These are phyloP conservation scores for Metarhizium sp. DNA, from an alignment of 2,329 filamentous ascomycete species.

Conservation along the genomic window DNA sequence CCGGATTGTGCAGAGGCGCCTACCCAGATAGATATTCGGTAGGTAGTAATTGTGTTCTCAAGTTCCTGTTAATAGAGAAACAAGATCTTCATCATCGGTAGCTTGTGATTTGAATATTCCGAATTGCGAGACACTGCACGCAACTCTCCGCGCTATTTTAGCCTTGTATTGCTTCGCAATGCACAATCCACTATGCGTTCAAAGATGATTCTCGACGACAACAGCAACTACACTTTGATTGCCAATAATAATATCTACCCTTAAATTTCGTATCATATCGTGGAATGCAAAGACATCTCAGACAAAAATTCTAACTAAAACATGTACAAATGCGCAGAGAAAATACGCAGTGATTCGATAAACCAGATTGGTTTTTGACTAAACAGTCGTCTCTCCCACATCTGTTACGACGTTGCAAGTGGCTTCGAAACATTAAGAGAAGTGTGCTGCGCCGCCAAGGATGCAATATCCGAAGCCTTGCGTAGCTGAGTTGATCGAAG, in stretches of 20 bases:
- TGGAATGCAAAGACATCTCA: background rate
- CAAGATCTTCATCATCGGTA: no score
- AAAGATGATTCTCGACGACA: no score
- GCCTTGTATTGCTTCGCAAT: no score
- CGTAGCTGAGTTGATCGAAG: constrained; percentile 61
- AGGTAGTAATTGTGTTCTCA: no score
- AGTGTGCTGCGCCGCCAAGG: constrained; percentile 26
- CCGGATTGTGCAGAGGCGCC: no score
- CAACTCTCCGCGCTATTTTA: no score
- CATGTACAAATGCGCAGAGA: background rate
- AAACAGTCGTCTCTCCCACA: background rate
- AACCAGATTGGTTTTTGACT: background rate
- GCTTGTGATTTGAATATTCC: no score
- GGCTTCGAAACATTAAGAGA: constrained; percentile 28
- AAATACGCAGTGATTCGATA: background rate
- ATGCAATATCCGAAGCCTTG: constrained; percentile 54
- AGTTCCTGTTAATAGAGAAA: no score
- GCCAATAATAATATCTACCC: background rate
- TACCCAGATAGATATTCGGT: no score
- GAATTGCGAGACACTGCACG: no score
- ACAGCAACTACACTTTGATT: background rate
- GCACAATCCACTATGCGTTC: no score
- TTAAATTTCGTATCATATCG: background rate
- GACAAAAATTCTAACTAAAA: background rate
- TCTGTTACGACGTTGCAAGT: constrained; percentile 11